Evolutionary conservation across 257 asterid species (phyloP).

Genomic region (Jacaranda mimosifolia): DNA sequence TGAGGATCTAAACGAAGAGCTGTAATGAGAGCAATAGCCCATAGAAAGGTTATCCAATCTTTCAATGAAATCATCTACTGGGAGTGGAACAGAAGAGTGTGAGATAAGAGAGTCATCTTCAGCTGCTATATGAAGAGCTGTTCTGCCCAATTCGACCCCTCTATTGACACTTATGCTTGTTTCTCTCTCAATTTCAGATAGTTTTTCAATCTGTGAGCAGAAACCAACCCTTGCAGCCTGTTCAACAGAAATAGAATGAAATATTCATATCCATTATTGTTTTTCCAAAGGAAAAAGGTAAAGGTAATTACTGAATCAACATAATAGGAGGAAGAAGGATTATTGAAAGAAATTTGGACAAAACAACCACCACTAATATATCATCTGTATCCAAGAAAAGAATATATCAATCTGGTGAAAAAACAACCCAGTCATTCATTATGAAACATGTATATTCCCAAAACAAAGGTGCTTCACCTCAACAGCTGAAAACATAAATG

Average conservation of each 20-base stretch:
- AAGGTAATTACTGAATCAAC: background rate
- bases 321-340: constrained; percentile 14
- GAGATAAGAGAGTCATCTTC: constrained; percentile 86
- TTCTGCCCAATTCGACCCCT: constrained; percentile 69
- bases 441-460: background rate
- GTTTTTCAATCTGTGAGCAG: constrained; percentile 58
- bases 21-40: constrained; percentile 72
- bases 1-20: constrained; percentile 66
- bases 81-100: constrained; percentile 90
- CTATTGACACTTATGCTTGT: constrained; percentile 71
- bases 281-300: constrained; percentile 23
- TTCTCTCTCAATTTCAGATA: constrained; percentile 67
- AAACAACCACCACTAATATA: background rate
- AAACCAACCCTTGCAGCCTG: constrained; percentile 80
- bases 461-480: background rate
- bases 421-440: constrained; percentile 15
- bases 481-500: background rate
- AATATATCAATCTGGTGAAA: constrained; percentile 21
- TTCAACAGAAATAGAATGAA: constrained; percentile 30
- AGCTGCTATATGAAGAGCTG: constrained; percentile 83
- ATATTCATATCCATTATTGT: constrained; percentile 3
- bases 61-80: constrained; percentile 74
- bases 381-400: background rate
- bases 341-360: background rate
- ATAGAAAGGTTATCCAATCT: constrained; percentile 78